Evolutionary conservation across 2,329 filamentous ascomycete species (phyloP).

Genomic region (Didymella exigua): DNA sequence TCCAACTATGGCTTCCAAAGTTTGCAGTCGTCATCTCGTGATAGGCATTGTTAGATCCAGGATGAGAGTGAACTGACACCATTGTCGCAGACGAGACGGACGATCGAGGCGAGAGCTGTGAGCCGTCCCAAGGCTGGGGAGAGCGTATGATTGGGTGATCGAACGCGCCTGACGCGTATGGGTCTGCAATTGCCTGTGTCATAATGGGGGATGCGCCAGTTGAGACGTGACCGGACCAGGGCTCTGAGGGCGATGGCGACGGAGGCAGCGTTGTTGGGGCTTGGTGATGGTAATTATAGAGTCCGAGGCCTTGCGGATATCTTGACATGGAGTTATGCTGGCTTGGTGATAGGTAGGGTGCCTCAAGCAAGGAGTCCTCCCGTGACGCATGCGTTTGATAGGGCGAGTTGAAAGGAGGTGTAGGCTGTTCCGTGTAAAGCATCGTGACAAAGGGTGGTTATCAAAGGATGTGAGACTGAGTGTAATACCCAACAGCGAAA

Average conservation of each 20-base stretch:
- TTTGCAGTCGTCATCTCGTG: constrained; percentile 25
- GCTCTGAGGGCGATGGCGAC: constrained; percentile 44
- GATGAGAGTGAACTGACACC: constrained; percentile 44
- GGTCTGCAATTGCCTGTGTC: constrained; percentile 38
- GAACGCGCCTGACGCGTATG: constrained; percentile 41
- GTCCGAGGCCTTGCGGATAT: constrained; percentile 41
- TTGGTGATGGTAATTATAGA: constrained; percentile 41
- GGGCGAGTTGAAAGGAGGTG: constrained; percentile 45
- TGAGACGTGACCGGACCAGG: constrained; percentile 38
- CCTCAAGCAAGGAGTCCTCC: constrained; percentile 33
- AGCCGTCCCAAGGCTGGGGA: constrained; percentile 37
- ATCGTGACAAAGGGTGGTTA: constrained; percentile 26
- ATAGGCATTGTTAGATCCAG: constrained; percentile 36
- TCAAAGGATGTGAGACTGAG: constrained; percentile 11
- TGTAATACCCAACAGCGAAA: constrained; percentile 13
- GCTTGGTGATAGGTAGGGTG: constrained; percentile 45
- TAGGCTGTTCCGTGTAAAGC: constrained; percentile 39
- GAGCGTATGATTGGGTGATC: constrained; percentile 42
- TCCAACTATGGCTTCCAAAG: constrained; percentile 37
- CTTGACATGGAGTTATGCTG: constrained; percentile 38
- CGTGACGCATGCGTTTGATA: constrained; percentile 42
- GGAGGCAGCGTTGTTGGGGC: constrained; percentile 37
- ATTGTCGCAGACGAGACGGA: constrained; percentile 40
- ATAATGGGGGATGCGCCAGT: constrained; percentile 37
- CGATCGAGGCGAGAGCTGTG: constrained; percentile 42